Percentiles rank a stretch among this genome's conserved stretches.
phyloP scores from a whole-genome alignment of 768 basidiomycete genomes.

The Tephrocybe sp. region DNA sequence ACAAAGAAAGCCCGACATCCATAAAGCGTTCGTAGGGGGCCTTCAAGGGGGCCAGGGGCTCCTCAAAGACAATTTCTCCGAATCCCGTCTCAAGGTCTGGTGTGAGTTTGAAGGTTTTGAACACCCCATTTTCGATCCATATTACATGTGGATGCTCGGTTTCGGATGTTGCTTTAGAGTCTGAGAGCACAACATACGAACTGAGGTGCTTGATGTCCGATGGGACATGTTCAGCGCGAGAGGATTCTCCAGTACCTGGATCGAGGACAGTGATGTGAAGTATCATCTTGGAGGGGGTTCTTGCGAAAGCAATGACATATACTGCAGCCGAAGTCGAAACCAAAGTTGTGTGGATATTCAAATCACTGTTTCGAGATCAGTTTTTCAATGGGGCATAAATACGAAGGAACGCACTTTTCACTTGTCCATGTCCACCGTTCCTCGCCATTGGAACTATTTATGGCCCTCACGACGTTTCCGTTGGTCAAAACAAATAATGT shows the following conservation, averaged over 20 bases:
- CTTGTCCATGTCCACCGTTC: constrained; percentile 73
- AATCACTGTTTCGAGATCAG: constrained; percentile 41
- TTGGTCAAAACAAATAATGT: constrained; percentile 56
- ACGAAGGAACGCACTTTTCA: constrained; percentile 47
- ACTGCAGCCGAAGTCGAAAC: constrained; percentile 49
- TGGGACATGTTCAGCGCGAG: constrained; percentile 49
- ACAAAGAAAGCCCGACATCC: constrained; percentile 55
- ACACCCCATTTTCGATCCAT: constrained; percentile 51
- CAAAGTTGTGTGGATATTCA: constrained; percentile 63
- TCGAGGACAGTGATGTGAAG: constrained; percentile 66
- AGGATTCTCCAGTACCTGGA: constrained; percentile 46
- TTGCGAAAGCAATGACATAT: constrained; percentile 54
- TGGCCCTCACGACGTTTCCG: constrained; percentile 51
- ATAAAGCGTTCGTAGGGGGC: constrained; percentile 47
- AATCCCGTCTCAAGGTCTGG: constrained; percentile 51
- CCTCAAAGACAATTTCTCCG: constrained; percentile 24
- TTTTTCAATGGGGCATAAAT: constrained; percentile 1
- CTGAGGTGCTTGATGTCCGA: constrained; percentile 40
- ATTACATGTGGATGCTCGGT: constrained; percentile 33
- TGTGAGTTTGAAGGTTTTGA: constrained; percentile 49
- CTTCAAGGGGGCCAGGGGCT: not conserved
- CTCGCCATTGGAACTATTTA: constrained; percentile 51
- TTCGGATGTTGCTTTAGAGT: not conserved
- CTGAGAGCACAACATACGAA: constrained; percentile 27
- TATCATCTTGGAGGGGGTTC: constrained; percentile 52